These are phyloP conservation scores for Gardenia jasminoides DNA, from an alignment of 257 asterid species.

Conservation along the genomic window DNA sequence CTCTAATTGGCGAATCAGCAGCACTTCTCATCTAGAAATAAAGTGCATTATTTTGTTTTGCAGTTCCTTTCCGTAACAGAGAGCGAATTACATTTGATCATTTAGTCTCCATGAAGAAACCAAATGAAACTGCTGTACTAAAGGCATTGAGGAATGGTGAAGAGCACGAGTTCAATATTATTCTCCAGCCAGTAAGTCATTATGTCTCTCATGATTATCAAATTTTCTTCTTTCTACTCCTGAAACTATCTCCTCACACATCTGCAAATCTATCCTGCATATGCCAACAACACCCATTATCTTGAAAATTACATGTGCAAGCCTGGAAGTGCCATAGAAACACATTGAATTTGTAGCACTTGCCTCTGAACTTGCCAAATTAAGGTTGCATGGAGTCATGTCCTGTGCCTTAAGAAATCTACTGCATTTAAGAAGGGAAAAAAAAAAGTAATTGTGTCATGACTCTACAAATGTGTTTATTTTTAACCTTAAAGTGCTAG, in stretches of 20 bases:
- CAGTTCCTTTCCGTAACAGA: constrained; percentile 92
- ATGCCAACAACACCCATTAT: no score
- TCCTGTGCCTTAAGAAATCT: background rate
- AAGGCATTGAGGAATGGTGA: constrained; percentile 73
- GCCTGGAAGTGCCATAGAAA: background rate
- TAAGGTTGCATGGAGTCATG: background rate
- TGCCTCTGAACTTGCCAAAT: background rate
- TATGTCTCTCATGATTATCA: background rate
- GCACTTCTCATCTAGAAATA: background rate
- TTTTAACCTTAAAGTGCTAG: background rate
- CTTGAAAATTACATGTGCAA: background rate
- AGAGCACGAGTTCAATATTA: constrained; percentile 61
- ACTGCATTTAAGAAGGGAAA: background rate
- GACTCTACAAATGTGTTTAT: background rate
- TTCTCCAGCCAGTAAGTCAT: constrained; percentile 81
- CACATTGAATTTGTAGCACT: background rate
- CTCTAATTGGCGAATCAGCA: background rate
- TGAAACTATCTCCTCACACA: no score
- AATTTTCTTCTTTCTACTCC: background rate
- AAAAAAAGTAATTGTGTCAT: no score
- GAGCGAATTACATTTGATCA: constrained; percentile 96
- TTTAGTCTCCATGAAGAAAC: constrained; percentile 97
- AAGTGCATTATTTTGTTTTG: constrained; percentile 23
- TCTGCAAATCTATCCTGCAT: background rate
- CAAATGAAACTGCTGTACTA: constrained; percentile 75